These are phyloP conservation scores for Pseudocohnilembus persalinus DNA, from an alignment of 169 alveolate species.

Conservation along the genomic window DNA sequence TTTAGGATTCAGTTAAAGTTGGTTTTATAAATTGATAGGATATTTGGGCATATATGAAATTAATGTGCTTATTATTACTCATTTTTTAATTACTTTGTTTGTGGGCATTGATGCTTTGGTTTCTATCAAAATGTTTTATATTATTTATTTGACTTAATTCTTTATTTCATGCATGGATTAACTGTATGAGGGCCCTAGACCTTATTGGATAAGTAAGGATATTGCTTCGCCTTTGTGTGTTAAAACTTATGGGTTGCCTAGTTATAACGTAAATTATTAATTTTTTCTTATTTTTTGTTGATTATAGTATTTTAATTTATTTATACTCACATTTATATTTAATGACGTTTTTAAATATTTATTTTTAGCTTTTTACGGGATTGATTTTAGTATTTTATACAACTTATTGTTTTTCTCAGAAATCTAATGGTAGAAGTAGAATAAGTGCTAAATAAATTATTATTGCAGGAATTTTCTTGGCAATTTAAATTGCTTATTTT, in stretches of 20 bases:
- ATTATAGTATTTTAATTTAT: not conserved
- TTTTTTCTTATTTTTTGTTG: not conserved
- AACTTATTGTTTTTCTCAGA: too few relatives aligned
- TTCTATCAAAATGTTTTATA: not conserved
- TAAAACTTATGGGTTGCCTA: conserved; percentile 19
- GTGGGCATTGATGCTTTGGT: not conserved
- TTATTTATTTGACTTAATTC: not conserved
- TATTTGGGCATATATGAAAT: not conserved
- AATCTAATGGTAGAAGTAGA: not conserved
- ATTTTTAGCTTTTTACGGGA: too few relatives aligned
- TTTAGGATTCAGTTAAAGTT: not conserved
- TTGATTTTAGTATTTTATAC: too few relatives aligned
- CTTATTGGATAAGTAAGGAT: conserved; percentile 9
- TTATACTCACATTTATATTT: not conserved
- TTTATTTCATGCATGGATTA: not conserved
- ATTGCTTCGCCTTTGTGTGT: conserved; percentile 19
- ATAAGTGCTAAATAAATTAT: not conserved
- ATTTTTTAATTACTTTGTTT: not conserved
- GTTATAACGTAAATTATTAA: not conserved
- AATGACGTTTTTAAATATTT: too few relatives aligned
- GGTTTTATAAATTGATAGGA: not conserved
- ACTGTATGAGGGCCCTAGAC: conserved; percentile 17
- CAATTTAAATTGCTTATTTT: not conserved
- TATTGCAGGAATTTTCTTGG: not conserved
- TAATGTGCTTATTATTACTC: not conserved